Percentiles rank a stretch among this genome's conserved stretches.
Evolutionary conservation across 2,329 filamentous ascomycete genomes (phyloP).

Genomic region (Hortaea werneckii): DNA sequence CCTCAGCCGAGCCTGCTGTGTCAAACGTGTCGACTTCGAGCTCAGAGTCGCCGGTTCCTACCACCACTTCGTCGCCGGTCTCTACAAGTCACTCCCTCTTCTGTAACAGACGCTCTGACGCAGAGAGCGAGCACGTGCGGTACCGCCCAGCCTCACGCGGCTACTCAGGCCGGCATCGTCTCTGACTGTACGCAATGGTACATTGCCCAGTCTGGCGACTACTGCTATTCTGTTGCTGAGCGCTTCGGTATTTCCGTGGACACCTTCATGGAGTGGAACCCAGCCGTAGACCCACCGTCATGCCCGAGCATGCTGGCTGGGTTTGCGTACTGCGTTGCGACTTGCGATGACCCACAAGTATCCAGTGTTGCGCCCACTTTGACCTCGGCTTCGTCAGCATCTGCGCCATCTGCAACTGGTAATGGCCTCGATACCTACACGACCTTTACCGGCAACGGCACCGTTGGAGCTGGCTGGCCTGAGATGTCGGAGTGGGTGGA

Average conservation of each 20-base stretch:
- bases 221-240: slow-evolving; percentile 13
- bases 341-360: slow-evolving; percentile 3
- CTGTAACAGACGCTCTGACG: no score
- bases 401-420: neutral
- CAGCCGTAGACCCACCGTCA: slow-evolving; percentile 12
- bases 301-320: slow-evolving; percentile 14
- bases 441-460: slow-evolving; percentile 11
- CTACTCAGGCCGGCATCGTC: slow-evolving; percentile 15
- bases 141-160: slow-evolving; percentile 11
- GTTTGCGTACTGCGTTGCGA: slow-evolving; percentile 18
- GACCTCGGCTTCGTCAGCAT: neutral
- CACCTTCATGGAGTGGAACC: slow-evolving; percentile 19
- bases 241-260: slow-evolving; percentile 9
- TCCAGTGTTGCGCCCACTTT: neutral
- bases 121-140: no score
- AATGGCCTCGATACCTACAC: slow-evolving; percentile 3
- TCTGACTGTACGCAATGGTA: slow-evolving; percentile 18
- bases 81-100: no score
- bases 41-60: no score
- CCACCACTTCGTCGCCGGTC: no score
- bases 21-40: no score
- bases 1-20: no score
- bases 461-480: slow-evolving; percentile 16
- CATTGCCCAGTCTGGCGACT: slow-evolving; percentile 13
- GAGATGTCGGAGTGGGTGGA: slow-evolving; percentile 12